A percentile compares a stretch with the other conserved stretches of the same genome.
These are phyloP conservation scores for Diaporthe nobilis DNA, from an alignment of 2,329 filamentous ascomycete genomes.

Conservation along the genomic window DNA sequence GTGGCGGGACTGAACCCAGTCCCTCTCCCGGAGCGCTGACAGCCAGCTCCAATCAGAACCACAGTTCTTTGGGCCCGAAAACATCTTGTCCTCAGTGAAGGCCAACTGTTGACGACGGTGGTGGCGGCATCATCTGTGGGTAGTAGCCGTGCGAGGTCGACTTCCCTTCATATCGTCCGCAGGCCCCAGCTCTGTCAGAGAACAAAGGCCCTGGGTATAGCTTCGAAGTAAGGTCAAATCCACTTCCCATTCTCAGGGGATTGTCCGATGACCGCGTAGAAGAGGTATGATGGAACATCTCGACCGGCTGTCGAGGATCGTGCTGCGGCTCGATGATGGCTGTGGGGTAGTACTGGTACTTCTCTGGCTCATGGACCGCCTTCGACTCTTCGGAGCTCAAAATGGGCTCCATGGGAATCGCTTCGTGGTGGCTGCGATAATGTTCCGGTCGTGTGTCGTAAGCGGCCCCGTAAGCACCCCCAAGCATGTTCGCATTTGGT, in stretches of 20 bases:
- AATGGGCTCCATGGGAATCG: constrained; percentile 65
- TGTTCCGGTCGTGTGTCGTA: constrained; percentile 59
- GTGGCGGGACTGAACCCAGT: not conserved
- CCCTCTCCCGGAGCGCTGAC: not conserved
- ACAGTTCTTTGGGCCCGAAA: not conserved
- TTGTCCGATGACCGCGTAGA: constrained; percentile 53
- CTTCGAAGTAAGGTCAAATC: constrained; percentile 55
- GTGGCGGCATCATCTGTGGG: constrained; percentile 61
- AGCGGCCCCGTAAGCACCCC: constrained; percentile 52
- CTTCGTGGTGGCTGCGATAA: constrained; percentile 63
- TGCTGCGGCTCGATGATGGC: constrained; percentile 64
- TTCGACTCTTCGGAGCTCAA: constrained; percentile 68
- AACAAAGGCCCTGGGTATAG: constrained; percentile 59
- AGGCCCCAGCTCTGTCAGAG: constrained; percentile 53
- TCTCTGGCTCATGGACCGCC: constrained; percentile 62
- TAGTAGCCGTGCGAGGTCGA: constrained; percentile 67
- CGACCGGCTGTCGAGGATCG: constrained; percentile 60
- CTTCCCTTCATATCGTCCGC: constrained; percentile 69
- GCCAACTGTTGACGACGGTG: constrained; percentile 53
- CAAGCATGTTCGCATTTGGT: constrained; percentile 56
- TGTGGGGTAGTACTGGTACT: constrained; percentile 69
- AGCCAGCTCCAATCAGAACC: not conserved
- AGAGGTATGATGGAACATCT: constrained; percentile 60
- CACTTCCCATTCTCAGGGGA: constrained; percentile 49
- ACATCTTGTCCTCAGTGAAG: constrained; percentile 51